Conservation (phyloP, 140 eudicot species). For the Anethum foeniculum region DNA sequence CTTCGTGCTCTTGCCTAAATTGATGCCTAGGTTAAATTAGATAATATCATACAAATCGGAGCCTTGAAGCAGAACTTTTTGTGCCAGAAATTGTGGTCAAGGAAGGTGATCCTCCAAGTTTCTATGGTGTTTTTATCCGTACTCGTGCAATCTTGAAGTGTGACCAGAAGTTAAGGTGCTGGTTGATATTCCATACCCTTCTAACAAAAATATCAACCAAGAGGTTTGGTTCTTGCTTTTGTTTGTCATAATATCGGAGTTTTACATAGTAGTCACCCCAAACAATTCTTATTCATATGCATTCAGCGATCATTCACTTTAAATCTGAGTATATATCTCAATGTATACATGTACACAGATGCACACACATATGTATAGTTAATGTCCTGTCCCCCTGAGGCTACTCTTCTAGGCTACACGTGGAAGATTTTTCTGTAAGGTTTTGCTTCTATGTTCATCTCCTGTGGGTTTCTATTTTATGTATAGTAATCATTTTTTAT, state of each 20-base stretch:
- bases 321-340: too few species aligned
- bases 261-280: too few species aligned
- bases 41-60: slow-evolving; percentile 42
- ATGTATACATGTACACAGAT: too few species aligned
- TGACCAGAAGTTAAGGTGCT: slow-evolving; percentile 87
- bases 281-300: too few species aligned
- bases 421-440: too few species aligned
- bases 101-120: slow-evolving; percentile 90
- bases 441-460: too few species aligned
- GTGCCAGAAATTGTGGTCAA: slow-evolving; percentile 59
- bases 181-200: slow-evolving; percentile 54
- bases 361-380: too few species aligned
- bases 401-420: too few species aligned
- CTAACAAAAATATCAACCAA: slow-evolving; percentile 26
- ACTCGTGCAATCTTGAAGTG: slow-evolving; percentile 92
- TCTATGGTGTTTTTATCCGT: slow-evolving; percentile 81
- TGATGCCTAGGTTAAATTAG: neutral
- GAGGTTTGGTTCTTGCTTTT: slow-evolving; percentile 32
- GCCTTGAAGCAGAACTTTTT: slow-evolving; percentile 72
- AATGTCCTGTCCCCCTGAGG: too few species aligned
- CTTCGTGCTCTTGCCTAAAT: neutral
- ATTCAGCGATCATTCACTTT: too few species aligned
- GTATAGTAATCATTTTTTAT: too few species aligned
- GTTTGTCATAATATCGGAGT: slow-evolving; percentile 45
- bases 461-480: too few species aligned